Evolutionary conservation across 352 stramenopile species (phyloP), one percentile per base, ranked within the genome.

Genomic region (Globisporangium middletonii): DNA sequence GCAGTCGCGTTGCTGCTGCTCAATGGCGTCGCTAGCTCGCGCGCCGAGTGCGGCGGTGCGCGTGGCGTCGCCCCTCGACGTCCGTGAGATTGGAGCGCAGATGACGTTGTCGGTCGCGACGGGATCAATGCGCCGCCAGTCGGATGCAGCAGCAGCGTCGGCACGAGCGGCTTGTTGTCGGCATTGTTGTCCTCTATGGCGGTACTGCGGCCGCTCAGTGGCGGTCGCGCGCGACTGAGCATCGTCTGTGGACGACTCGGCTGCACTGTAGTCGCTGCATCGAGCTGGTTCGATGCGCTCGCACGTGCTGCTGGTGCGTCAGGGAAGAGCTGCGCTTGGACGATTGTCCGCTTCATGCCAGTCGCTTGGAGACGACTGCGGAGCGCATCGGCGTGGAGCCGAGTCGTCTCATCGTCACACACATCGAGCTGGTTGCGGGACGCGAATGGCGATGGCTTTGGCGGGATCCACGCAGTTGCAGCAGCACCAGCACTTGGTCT

Each of bases 331-430:
- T 77, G 71, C 3, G 76, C 67, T 42, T 89, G 72, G 2, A 80
- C 69, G 27, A 88, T 68, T 45, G 69, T 87, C 7, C 75, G 69
- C 51, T 85, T 80, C 26, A 89, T 37, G 0, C 82, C 82, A 5
- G 69, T 74, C n/a, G 76, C 72, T 23, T 87, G 79, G 7, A 92
- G 63, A 8, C 82, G 71, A 16, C 79, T 64, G 0, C 66, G 54
- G 18, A 90, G 50, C 1, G 57, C n/a, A 9, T 55, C 55, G 15
- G 53, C 53, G 18, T 30, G 48, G 13, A 52, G 18, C 2, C 54
- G 60, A 13, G 15, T 49, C 18, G 51, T 43, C 28, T 62, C 60
- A 27, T 66, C 54, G 35, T 57, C 38, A 16, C 38, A 30, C 33
- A 15, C 1, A 16, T 55, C 43, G 15, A 62, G 18, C 6, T 57